phyloP scores from a whole-genome alignment of 2,329 filamentous ascomycete species.

The Alternaria sp. region DNA sequence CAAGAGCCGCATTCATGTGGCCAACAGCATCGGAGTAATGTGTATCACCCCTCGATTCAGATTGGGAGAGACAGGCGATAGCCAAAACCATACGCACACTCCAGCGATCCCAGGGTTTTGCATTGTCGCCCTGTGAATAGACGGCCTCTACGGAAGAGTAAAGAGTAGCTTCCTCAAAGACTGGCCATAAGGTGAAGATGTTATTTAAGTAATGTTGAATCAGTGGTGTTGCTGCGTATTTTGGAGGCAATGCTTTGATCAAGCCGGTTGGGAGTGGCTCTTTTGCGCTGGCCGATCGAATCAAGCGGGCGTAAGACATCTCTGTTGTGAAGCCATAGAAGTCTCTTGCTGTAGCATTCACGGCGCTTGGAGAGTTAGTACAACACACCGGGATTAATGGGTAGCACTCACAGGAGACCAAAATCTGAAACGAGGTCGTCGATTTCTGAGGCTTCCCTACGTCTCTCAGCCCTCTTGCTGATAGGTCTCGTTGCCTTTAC shows the following conservation, averaged over 20 bases:
- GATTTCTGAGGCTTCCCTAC: constrained; percentile 82
- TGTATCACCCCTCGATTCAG: constrained; percentile 70
- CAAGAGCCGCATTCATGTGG: constrained; percentile 72
- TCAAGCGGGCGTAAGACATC: constrained; percentile 91
- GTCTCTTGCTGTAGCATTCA: constrained; percentile 93
- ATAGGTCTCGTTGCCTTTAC: constrained; percentile 43
- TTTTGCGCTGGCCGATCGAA: constrained; percentile 82
- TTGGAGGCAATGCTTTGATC: constrained; percentile 71
- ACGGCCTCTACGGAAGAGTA: constrained; percentile 82
- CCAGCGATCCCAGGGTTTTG: constrained; percentile 79
- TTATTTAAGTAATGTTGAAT: constrained; percentile 87
- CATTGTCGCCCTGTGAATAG: constrained; percentile 73
- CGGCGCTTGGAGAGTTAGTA: constrained; percentile 66
- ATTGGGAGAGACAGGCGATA: constrained; percentile 79
- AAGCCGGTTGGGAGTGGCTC: constrained; percentile 72
- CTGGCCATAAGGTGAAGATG: constrained; percentile 80
- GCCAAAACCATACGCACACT: constrained; percentile 89
- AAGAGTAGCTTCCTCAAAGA: constrained; percentile 81
- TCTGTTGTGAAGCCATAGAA: constrained; percentile 88
- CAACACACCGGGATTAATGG: not conserved
- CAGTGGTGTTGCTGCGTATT: constrained; percentile 72
- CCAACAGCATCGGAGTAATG: constrained; percentile 68
- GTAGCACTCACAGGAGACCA: constrained; percentile 76
- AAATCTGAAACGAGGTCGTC: constrained; percentile 94
- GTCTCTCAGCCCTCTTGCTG: constrained; percentile 56